phyloP scores from a whole-genome alignment of 139 green algal species.

The Mesostigma viride region DNA sequence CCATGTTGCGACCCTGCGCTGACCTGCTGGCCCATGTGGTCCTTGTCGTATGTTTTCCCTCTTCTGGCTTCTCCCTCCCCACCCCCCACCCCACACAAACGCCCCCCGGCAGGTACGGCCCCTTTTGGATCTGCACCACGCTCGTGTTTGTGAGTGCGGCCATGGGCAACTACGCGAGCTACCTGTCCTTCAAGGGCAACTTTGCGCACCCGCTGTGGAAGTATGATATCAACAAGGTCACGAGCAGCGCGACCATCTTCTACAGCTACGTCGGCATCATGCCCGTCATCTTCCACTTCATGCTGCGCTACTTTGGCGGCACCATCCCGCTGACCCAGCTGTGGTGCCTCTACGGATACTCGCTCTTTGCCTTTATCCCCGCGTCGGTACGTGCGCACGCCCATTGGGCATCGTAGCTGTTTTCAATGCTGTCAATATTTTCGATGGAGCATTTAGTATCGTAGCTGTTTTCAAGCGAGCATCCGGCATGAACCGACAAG shows the following conservation, averaged over 20 bases:
- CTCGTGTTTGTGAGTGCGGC: slow-evolving; percentile 35
- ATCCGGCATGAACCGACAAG: neutral
- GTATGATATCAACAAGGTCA: slow-evolving; percentile 39
- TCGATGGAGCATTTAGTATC: too few relatives aligned
- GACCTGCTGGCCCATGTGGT: neutral
- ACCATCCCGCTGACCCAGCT: slow-evolving; percentile 21
- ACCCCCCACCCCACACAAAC: neutral
- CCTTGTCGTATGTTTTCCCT: slow-evolving; percentile 3
- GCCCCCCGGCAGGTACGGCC: slow-evolving; percentile 28
- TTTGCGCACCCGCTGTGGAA: slow-evolving; percentile 20
- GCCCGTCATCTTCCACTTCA: slow-evolving; percentile 31
- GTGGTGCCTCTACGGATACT: slow-evolving; percentile 42
- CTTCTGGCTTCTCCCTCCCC: neutral
- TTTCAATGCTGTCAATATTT: neutral
- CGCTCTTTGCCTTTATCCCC: slow-evolving; percentile 38
- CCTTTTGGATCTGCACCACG: slow-evolving; percentile 46
- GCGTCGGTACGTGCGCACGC: slow-evolving; percentile 9
- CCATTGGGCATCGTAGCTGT: neutral
- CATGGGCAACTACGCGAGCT: slow-evolving; percentile 30
- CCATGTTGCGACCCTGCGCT: neutral
- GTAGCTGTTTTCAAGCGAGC: too few relatives aligned
- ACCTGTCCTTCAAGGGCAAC: slow-evolving; percentile 20
- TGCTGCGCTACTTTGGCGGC: slow-evolving; percentile 24
- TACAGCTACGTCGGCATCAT: slow-evolving; percentile 38
- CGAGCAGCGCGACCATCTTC: slow-evolving; percentile 24